Evolutionary conservation across 169 alveolate genomes (phyloP), one percentile per base, ranked within the genome.

Genomic region (Plasmodium vivax): DNA sequence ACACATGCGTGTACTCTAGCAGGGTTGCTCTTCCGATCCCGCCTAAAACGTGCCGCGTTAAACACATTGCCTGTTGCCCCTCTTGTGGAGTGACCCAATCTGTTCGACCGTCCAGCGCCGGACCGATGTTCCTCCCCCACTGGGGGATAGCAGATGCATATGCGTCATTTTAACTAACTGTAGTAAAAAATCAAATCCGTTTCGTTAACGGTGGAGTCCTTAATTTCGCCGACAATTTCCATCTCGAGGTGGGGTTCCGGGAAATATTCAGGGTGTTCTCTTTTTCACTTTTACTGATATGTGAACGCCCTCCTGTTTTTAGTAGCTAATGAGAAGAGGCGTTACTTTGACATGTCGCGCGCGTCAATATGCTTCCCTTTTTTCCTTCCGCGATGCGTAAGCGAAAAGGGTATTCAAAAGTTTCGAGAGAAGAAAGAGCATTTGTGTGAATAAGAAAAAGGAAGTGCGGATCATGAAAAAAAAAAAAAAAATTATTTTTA

Each of bases 141-240:
- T 51, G 71, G 41, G 32, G 43, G 23, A 68, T 62, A 68, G 43
- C 16, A n/a, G 16, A 38, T 41, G 41, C 45, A 30, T 19, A 41
- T 62, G 51, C 54, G 54, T 43, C 54, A 43, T 43, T 62, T 32
- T 83, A 36, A 85, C 85, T 85, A 41, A 85, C 93, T 73, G 79
- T 85, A 85, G 80, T 85, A 85, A 68, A 85, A 85, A 32, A 74
- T 85, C 80, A 85, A 74, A 75, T 85, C 93, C 62, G 82, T 85
- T 85, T 85, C 93, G 77, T 85, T 85, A 74, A 85, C 93, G 6
- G 51, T 75, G 62, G 93, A 73, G 58, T 85, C 93, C 56, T 85
- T 85, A 43, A 85, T 85, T 74, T 85, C 93, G n/a, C 56, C 58
- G 23, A 85, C 77, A 30, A 85, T 85, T 73, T 85, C 93, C 93